Base-by-base conservation (phyloP, 805 yeast species). In the Scheffersomyces amazonensis region DNA sequence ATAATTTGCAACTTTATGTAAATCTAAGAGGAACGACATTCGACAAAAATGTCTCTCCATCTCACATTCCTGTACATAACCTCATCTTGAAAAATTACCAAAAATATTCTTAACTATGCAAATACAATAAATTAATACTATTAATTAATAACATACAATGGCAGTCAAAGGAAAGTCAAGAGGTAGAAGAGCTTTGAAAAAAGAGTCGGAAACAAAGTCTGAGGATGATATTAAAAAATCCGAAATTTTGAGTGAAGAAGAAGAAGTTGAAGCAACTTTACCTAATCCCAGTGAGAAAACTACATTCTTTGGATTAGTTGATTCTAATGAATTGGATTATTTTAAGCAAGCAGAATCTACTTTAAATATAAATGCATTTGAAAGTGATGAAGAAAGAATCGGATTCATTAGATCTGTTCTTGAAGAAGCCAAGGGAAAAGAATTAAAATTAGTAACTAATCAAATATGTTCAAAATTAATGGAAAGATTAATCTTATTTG, bases 271-370 rank as follows among this genome's bases (percentile, higher is more conserved):
- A 12, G 33, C 33, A 7, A 54, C 47, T 22, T 37, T 48, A 22
- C 38, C 47, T 16, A 45, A 40, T 15, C 49, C 52, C 16, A 46
- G 31, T 15, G 22, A 48, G 5, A 38, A 43, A 49, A 40, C 56
- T 54, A 16, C 64, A 84, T 91, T 90, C 56, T 93, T 82, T 59
- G 99, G 99, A 16, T 71, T 91, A 25, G 82, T 91, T 9, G 96
- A 88, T 57, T 62, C 89, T 3, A 74, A 78, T 20, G 98, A 91
- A 60, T 64, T 87, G 30, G 96, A 89, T 45, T 91, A 93, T 61
- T 93, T 91, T 71, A 88, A 87, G 53, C 88, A 83, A 52, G 96
- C 97, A 0, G 98, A 91, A 60, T 77, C 89, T 3, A 85, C 93
- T 0, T 68, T 91, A 31, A 82, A 89, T 32, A 75, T 88, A 29